phyloP scores from a whole-genome alignment of 2,329 filamentous ascomycete genomes.

The Beauveria bassiana region DNA sequence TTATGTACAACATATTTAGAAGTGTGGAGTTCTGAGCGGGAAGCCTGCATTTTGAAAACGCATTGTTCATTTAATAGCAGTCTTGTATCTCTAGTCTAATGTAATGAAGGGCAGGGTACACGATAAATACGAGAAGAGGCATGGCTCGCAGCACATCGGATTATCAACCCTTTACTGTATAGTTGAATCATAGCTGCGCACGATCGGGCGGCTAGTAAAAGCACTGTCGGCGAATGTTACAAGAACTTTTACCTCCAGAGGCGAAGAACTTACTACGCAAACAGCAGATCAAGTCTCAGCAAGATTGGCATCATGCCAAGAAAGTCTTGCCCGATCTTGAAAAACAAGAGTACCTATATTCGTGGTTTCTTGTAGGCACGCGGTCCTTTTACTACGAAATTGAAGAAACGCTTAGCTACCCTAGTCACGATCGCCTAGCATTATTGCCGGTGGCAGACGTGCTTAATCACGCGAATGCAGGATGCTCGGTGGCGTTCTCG shows the following conservation, averaged over 20 bases:
- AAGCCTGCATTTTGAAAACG: neutral
- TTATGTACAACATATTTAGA: neutral
- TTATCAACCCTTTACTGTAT: neutral
- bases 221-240: constrained; percentile 21
- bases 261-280: constrained; percentile 40
- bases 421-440: constrained; percentile 49
- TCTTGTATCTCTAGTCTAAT: neutral
- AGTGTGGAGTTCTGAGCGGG: neutral
- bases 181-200: neutral
- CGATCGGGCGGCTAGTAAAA: neutral
- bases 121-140: neutral
- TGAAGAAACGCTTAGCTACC: constrained; percentile 28
- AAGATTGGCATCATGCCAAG: constrained; percentile 30
- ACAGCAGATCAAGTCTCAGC: constrained; percentile 39
- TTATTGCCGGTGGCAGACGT: constrained; percentile 57
- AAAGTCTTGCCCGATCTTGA: constrained; percentile 18
- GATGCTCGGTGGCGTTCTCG: constrained; percentile 46
- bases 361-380: constrained; percentile 49
- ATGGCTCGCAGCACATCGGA: no score
- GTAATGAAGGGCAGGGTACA: no score
- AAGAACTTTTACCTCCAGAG: constrained; percentile 36
- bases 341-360: constrained; percentile 33
- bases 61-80: no score
- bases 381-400: constrained; percentile 46
- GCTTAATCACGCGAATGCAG: constrained; percentile 46